These are phyloP conservation scores for Solanum lignicaule DNA, from an alignment of 257 asterid species.

Conservation along the genomic window DNA sequence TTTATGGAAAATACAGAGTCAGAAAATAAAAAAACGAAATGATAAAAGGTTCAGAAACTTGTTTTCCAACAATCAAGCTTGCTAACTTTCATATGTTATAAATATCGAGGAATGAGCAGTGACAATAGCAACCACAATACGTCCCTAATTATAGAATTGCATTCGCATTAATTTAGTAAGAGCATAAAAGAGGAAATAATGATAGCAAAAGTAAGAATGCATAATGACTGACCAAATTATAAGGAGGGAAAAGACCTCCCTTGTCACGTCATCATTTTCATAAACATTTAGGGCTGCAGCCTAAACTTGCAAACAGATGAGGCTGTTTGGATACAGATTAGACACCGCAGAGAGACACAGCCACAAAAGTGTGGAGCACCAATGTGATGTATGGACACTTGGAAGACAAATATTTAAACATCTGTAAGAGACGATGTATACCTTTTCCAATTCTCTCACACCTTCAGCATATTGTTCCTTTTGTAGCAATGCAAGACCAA, in stretches of 20 bases:
- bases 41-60: background rate
- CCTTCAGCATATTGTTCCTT: conserved; percentile 24
- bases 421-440: background rate
- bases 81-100: background rate
- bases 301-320: background rate
- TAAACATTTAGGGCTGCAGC: background rate
- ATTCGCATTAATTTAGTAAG: background rate
- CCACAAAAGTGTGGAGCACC: background rate
- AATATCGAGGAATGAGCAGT: background rate
- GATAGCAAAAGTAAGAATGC: background rate
- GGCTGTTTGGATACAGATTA: background rate
- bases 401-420: background rate
- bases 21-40: background rate
- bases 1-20: background rate
- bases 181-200: background rate
- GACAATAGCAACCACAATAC: background rate
- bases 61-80: background rate
- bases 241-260: background rate
- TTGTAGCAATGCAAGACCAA: conserved; percentile 33
- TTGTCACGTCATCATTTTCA: background rate
- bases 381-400: background rate
- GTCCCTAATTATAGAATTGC: background rate
- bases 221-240: background rate
- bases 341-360: background rate
- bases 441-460: conserved; percentile 28